phyloP scores from a whole-genome alignment of 2,329 filamentous ascomycete species.

The Lizonia empirigonia region DNA sequence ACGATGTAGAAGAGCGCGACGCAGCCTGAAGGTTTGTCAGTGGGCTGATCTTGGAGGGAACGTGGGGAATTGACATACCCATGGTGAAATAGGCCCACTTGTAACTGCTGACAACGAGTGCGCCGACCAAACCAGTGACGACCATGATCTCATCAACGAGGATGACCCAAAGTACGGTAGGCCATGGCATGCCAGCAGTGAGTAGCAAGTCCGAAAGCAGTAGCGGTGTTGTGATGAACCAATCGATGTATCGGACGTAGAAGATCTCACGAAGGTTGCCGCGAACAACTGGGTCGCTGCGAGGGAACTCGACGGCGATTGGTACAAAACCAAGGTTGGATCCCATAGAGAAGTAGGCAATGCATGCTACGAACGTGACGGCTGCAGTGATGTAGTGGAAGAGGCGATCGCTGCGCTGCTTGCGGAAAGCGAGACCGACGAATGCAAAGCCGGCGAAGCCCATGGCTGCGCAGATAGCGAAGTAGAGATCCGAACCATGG shows the following conservation, averaged over 20 bases:
- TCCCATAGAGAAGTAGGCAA: constrained; percentile 72
- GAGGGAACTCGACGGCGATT: constrained; percentile 65
- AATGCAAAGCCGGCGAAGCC: constrained; percentile 59
- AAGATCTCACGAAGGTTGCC: constrained; percentile 67
- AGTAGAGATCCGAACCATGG: constrained; percentile 68
- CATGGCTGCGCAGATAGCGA: constrained; percentile 66
- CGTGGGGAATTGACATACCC: constrained; percentile 37
- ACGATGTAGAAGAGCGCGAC: constrained; percentile 62
- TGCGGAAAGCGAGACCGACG: constrained; percentile 58
- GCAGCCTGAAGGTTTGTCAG: constrained; percentile 41
- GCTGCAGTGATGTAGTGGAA: constrained; percentile 69
- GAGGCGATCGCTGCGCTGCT: constrained; percentile 61
- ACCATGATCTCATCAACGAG: constrained; percentile 71
- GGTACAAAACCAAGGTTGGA: constrained; percentile 68
- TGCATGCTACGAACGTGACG: constrained; percentile 63
- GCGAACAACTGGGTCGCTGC: constrained; percentile 51
- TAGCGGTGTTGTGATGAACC: constrained; percentile 68
- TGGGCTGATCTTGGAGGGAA: no score
- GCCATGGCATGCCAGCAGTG: constrained; percentile 68
- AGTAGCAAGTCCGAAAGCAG: constrained; percentile 67
- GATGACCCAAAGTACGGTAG: constrained; percentile 66
- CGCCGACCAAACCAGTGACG: constrained; percentile 68
- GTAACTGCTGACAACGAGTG: constrained; percentile 65
- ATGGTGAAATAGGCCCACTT: constrained; percentile 73
- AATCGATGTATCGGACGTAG: constrained; percentile 70